These are phyloP conservation scores for Diplosphaera chodatii DNA, from an alignment of 139 green algal species.

Conservation along the genomic window DNA sequence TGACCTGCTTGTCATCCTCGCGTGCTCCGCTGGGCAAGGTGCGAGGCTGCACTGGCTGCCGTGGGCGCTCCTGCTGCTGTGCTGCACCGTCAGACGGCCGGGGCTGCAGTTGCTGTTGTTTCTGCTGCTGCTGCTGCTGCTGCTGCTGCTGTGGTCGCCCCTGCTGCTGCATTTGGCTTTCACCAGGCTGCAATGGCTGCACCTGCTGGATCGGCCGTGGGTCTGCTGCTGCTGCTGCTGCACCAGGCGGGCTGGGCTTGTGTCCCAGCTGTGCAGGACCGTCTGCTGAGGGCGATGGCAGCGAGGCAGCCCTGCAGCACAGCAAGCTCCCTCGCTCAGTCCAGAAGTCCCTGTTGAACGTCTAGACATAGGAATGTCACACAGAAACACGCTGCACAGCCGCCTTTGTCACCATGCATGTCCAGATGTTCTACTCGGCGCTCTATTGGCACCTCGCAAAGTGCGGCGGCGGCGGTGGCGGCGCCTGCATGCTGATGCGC, in stretches of 20 bases:
- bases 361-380: too few species aligned
- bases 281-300: not conserved
- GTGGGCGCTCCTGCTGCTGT: not conserved
- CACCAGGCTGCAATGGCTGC: not conserved
- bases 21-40: too few species aligned
- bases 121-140: too few species aligned
- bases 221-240: not conserved
- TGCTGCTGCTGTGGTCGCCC: not conserved
- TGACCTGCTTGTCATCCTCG: too few species aligned
- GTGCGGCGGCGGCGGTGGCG: not conserved
- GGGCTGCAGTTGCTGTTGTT: slow-evolving; percentile 12
- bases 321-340: too few species aligned
- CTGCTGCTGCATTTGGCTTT: not conserved
- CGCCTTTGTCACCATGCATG: too few species aligned
- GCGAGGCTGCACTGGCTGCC: too few species aligned
- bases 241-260: too few species aligned
- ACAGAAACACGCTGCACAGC: too few species aligned
- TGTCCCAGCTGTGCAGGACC: not conserved
- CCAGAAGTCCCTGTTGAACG: too few species aligned
- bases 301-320: not conserved
- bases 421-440: too few species aligned
- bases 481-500: not conserved
- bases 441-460: not conserved
- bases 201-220: not conserved
- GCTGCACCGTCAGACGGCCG: slow-evolving; percentile 8